Percentiles rank a stretch among this genome's conserved stretches.
Conservation (phyloP, 2,329 filamentous ascomycete species). For the Neofusicoccum kwambonambiense region DNA sequence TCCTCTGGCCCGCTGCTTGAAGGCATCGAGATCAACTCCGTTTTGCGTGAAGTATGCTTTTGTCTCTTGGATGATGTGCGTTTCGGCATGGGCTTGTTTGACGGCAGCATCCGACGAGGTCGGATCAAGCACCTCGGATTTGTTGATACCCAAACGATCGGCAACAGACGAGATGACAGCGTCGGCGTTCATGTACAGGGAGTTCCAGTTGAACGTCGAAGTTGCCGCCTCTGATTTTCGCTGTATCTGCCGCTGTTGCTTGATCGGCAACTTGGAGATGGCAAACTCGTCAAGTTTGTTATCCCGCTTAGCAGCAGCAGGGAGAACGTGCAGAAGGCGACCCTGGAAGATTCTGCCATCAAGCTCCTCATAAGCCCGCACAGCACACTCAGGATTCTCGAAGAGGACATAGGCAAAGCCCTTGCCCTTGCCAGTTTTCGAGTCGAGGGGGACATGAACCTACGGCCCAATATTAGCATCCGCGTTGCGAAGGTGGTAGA, state of each 20-base stretch:
- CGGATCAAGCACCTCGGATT: conserved; percentile 90
- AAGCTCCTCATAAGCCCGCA: conserved; percentile 73
- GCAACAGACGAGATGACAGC: conserved; percentile 90
- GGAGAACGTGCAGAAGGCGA: conserved; percentile 84
- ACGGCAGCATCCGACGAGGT: conserved; percentile 91
- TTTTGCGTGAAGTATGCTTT: conserved; percentile 87
- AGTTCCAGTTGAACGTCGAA: conserved; percentile 93
- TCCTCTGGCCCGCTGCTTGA: conserved; percentile 80
- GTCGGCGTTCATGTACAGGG: conserved; percentile 96
- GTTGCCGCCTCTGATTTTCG: conserved; percentile 78
- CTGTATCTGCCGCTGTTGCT: conserved; percentile 89
- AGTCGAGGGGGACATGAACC: conserved; percentile 82
- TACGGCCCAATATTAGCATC: conserved; percentile 42
- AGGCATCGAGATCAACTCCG: conserved; percentile 87
- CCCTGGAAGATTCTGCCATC: conserved; percentile 91
- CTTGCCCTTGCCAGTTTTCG: conserved; percentile 70
- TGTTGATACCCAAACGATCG: conserved; percentile 80
- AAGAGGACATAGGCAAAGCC: conserved; percentile 89
- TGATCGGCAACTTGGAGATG: conserved; percentile 86
- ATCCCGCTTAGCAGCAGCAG: conserved; percentile 78
- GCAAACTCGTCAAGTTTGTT: conserved; percentile 82
- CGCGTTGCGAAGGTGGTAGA: conserved; percentile 19
- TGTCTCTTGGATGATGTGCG: conserved; percentile 91
- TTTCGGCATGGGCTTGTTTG: conserved; percentile 96
- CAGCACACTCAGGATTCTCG: conserved; percentile 67